A percentile compares a stretch with the other conserved stretches of the same genome.
Evolutionary conservation across 257 asterid species (phyloP).

Genomic region (Haberlea rhodopensis): DNA sequence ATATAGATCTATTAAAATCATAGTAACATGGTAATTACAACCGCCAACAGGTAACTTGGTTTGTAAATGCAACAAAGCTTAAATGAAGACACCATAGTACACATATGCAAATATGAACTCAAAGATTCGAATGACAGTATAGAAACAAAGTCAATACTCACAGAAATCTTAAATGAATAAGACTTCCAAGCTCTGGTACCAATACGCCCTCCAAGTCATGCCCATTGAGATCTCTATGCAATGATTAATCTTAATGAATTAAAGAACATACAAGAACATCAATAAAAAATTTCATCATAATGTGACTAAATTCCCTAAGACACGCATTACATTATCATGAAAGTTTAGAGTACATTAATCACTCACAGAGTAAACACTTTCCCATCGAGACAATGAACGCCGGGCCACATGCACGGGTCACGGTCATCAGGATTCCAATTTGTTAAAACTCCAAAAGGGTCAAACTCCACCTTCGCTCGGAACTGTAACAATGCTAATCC

Average conservation of each 20-base stretch:
- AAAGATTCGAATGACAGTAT: not conserved
- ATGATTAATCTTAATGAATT: conserved; percentile 5
- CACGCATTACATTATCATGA: not conserved
- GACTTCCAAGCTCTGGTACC: conserved; percentile 75
- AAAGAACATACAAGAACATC: conserved; percentile 8
- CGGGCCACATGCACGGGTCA: conserved; percentile 83
- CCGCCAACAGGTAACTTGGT: not conserved
- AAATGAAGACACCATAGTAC: not conserved
- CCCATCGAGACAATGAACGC: conserved; percentile 66
- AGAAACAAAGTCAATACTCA: conserved; percentile 38
- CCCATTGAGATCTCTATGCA: conserved; percentile 70
- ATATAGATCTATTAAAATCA: not conserved
- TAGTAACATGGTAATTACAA: not conserved
- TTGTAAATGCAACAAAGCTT: not conserved
- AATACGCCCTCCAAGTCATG: conserved; percentile 56
- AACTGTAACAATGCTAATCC: conserved; percentile 70
- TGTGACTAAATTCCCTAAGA: too few species aligned
- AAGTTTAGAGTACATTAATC: conserved; percentile 11
- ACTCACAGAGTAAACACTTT: conserved; percentile 77
- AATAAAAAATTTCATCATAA: not conserved
- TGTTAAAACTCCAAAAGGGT: conserved; percentile 62
- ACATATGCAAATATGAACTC: not conserved
- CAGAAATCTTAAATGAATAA: conserved; percentile 60
- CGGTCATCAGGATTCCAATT: conserved; percentile 61
- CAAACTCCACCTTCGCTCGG: conserved; percentile 52